Conservation (phyloP, 441 rosid genomes). For the Mallotus japonicus region DNA sequence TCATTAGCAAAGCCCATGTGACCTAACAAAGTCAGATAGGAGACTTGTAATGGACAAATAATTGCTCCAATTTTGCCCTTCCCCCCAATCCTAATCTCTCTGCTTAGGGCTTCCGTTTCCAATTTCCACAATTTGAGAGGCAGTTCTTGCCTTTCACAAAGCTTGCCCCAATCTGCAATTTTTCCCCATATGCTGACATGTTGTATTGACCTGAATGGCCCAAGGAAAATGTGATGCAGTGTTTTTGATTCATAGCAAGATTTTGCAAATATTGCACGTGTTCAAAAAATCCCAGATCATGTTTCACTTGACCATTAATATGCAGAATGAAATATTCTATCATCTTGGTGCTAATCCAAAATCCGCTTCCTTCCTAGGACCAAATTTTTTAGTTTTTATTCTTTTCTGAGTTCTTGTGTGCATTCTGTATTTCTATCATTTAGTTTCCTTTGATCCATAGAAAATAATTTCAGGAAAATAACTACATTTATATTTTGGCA, state of each 20-base stretch:
- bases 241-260: background rate
- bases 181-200: background rate
- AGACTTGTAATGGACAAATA: background rate
- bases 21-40: background rate
- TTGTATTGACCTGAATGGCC: background rate
- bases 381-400: background rate
- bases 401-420: background rate
- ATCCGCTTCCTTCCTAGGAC: background rate
- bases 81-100: background rate
- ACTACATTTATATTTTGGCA: conserved; percentile 34
- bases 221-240: background rate
- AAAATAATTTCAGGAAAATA: conserved; percentile 10
- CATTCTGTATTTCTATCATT: background rate
- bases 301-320: background rate
- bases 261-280: background rate
- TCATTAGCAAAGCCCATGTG: background rate
- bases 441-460: conserved; percentile 13
- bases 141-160: background rate
- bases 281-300: background rate
- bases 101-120: background rate
- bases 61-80: background rate
- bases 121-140: background rate
- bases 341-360: background rate
- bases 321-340: conserved; percentile 1
- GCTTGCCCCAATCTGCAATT: background rate